Percentiles rank a stretch among this genome's conserved stretches.
These are phyloP conservation scores for Smithsoniella earleae DNA, from an alignment of 163 green algal genomes.

Conservation along the genomic window DNA sequence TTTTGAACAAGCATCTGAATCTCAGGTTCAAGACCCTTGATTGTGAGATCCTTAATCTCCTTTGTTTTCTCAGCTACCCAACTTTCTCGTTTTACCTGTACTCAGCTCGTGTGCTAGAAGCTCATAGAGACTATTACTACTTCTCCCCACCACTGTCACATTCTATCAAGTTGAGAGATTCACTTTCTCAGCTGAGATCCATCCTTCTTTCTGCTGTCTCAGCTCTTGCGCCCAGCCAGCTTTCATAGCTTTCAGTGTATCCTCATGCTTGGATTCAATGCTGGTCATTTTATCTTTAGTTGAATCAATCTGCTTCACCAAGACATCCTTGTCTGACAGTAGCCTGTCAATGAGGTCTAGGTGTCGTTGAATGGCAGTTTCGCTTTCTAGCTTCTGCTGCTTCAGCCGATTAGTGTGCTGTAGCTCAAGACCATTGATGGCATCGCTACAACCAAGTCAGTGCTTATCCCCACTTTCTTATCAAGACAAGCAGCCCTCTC, in stretches of 20 bases:
- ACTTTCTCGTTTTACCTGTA: slow-evolving; percentile 35
- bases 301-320: slow-evolving; percentile 37
- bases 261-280: slow-evolving; percentile 23
- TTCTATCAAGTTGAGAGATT: not conserved
- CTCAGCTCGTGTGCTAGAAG: too few species aligned
- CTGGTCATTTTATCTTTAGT: slow-evolving; percentile 11
- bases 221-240: slow-evolving; percentile 39
- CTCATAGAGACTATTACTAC: too few species aligned
- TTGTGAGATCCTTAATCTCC: slow-evolving; percentile 49
- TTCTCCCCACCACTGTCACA: too few species aligned
- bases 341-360: slow-evolving; percentile 46
- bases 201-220: slow-evolving; percentile 44
- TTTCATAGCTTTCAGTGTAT: slow-evolving; percentile 37
- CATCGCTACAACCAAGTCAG: not conserved
- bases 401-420: slow-evolving; percentile 14
- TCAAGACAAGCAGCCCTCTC: too few species aligned
- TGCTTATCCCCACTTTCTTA: not conserved
- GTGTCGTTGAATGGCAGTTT: slow-evolving; percentile 36
- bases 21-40: slow-evolving; percentile 50
- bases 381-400: slow-evolving; percentile 36
- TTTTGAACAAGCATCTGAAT: slow-evolving; percentile 45
- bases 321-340: slow-evolving; percentile 46
- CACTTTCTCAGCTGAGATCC: slow-evolving; percentile 40
- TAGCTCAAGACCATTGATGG: not conserved
- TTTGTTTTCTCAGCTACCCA: slow-evolving; percentile 48